Conservation (phyloP, 192 early-diverging fungal genomes). For the Linnemannia exigua region DNA sequence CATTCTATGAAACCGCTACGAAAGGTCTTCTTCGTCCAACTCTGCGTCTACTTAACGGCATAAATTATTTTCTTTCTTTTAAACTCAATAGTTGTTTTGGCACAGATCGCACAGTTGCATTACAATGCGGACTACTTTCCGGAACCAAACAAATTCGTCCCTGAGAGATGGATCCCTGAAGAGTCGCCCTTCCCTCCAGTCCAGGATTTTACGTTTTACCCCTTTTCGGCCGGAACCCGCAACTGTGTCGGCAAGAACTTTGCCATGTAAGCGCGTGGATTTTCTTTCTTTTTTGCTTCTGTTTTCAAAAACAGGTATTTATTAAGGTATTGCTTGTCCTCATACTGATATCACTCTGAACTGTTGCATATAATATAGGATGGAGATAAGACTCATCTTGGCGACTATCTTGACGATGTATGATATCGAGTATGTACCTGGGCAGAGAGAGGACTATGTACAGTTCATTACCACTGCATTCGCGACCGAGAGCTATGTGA, state of each 20-base stretch:
- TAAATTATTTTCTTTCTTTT: background rate
- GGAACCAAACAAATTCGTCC: slow-evolving; percentile 21
- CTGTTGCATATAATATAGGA: background rate
- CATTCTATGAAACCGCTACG: too few relatives aligned
- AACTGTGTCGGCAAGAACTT: slow-evolving; percentile 69
- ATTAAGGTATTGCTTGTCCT: too few relatives aligned
- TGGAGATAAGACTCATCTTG: slow-evolving; percentile 66
- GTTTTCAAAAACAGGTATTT: too few relatives aligned
- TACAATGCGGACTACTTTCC: slow-evolving; percentile 34
- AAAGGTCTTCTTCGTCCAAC: too few relatives aligned
- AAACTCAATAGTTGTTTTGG: slow-evolving; percentile 26
- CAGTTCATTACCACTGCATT: slow-evolving; percentile 60
- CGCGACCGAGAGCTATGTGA: slow-evolving; percentile 54
- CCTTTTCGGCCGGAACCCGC: slow-evolving; percentile 63
- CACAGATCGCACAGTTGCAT: slow-evolving; percentile 26
- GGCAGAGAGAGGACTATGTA: slow-evolving; percentile 56
- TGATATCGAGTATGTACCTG: slow-evolving; percentile 55
- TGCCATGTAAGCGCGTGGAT: slow-evolving; percentile 31
- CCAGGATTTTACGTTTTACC: slow-evolving; percentile 59
- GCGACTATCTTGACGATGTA: slow-evolving; percentile 60
- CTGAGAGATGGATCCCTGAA: slow-evolving; percentile 42
- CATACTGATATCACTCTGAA: too few relatives aligned
- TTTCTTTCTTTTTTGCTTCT: too few relatives aligned
- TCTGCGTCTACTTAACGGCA: background rate
- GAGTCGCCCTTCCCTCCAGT: slow-evolving; percentile 36